A percentile compares a stretch with the other conserved stretches of the same genome.
phyloP scores from a whole-genome alignment of 495 filamentous ascomycete genomes.

The Jackrogersella minutella region DNA sequence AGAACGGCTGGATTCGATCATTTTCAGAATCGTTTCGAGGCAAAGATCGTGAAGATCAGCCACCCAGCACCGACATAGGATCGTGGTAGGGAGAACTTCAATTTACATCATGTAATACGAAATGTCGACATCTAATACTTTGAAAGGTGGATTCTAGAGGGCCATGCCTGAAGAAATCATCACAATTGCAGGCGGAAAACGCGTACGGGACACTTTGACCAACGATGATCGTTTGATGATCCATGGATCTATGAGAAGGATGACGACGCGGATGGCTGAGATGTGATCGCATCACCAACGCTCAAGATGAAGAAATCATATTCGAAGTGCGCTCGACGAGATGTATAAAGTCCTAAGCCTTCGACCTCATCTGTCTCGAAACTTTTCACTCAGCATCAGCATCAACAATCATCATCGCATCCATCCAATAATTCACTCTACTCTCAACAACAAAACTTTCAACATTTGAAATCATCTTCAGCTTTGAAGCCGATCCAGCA shows the following conservation, averaged over 20 bases:
- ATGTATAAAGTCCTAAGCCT: background rate
- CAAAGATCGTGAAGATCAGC: background rate
- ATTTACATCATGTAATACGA: conserved; percentile 13
- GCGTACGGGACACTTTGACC: conserved; percentile 1
- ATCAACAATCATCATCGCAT: background rate
- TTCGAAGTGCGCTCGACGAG: background rate
- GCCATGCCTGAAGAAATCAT: background rate
- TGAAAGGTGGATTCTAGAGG: background rate
- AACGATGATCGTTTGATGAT: conserved; percentile 2
- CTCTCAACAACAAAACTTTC: background rate
- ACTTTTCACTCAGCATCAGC: background rate
- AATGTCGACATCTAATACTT: background rate
- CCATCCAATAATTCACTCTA: background rate
- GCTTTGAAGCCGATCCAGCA: background rate
- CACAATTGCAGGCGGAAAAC: background rate
- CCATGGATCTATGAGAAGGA: conserved; percentile 1
- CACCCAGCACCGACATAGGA: background rate
- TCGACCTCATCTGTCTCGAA: background rate
- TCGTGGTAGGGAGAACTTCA: background rate
- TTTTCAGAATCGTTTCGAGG: background rate
- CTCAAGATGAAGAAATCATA: background rate
- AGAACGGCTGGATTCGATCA: conserved; percentile 1
- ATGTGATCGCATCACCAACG: background rate
- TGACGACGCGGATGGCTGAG: conserved; percentile 5
- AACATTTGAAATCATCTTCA: background rate